Evolutionary conservation across 345 rosid genomes (phyloP), one percentile per base, ranked within the genome.

Genomic region (Excoecaria agallocha): DNA sequence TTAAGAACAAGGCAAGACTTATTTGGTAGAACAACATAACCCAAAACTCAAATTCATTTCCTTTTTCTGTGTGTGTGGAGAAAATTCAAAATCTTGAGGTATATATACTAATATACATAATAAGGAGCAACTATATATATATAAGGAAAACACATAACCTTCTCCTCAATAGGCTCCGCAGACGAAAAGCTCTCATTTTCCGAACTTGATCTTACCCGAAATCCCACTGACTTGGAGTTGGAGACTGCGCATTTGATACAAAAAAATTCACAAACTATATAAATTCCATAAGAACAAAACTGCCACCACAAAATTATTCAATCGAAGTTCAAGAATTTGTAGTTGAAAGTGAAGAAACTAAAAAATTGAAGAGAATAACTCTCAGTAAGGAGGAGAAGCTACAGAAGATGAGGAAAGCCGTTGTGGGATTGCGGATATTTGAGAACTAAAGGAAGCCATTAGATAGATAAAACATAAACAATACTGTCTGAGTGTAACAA

Each of bases 151-250:
- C 12, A 49, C 3, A 6, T 76, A 72, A 85, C 86, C 86, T 85
- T 82, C 5, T 66, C 39, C 66, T 55, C 68, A 56, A 22, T 48
- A 22, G 78, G 67, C 65, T 76, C 79, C 3, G 57, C 58, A 16
- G 87, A 68, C 35, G 43, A 10, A 69, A 7, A 66, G 54, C 75
- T 62, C 46, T 76, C 84, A 64, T 84, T 77, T 39, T 75, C 81
- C 79, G 76, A 76, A 68, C 77, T 78, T 15, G 84, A 74, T 59
- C 77, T 83, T 72, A 85, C 83, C 24, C 55, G 82, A 82, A 82
- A 19, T 68, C 78, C 74, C n/a, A 77, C 66, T 24, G 82, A 35
- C 62, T 78, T 85, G 1, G 79, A 74, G 50, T 66, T 75, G 17
- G 46, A 77, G 72, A 79, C 80, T 70, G 59, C 38, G 51, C n/a